phyloP scores from a whole-genome alignment of 1,284 basidiomycete genomes.

The Cutaneotrichosporon sp. region DNA sequence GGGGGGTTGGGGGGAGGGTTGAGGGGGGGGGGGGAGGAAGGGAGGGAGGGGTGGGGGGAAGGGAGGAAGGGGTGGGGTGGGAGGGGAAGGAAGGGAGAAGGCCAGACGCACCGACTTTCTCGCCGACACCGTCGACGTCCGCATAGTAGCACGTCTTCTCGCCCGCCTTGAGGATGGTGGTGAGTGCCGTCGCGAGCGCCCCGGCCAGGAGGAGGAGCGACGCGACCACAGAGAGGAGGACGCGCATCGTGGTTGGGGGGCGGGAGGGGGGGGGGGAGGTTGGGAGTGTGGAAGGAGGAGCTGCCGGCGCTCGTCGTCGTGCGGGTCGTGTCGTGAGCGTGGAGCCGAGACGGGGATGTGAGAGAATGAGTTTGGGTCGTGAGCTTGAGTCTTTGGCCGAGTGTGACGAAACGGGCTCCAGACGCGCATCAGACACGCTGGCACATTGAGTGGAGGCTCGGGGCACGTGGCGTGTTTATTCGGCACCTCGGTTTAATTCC shows the following conservation, averaged over 20 bases:
- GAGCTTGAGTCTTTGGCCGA: too few species aligned
- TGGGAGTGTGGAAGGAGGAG: neutral
- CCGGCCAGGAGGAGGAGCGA: conserved; percentile 23
- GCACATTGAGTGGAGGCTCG: neutral
- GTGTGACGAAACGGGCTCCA: neutral
- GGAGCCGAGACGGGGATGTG: neutral
- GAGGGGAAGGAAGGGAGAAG: neutral
- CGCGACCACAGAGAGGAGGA: conserved; percentile 12
- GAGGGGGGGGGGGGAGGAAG: conserved; percentile 1
- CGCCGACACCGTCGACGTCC: conserved; percentile 71
- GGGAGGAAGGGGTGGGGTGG: too few species aligned
- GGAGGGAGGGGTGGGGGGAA: neutral
- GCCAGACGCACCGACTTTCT: conserved; percentile 50
- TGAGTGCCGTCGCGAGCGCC: conserved; percentile 67
- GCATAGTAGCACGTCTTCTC: conserved; percentile 93
- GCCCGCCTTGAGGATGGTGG: conserved; percentile 80
- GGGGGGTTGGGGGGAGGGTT: too few species aligned
- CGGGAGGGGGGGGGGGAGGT: too few species aligned
- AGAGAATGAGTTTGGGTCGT: too few species aligned
- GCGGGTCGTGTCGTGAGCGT: neutral
- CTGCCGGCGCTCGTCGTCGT: neutral
- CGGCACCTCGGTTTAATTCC: neutral
- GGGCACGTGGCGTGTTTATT: neutral
- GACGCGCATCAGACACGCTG: neutral
- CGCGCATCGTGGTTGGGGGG: conserved; percentile 12